These are phyloP conservation scores for Senecio squalidus DNA, from an alignment of 140 eudicot genomes.

Conservation along the genomic window DNA sequence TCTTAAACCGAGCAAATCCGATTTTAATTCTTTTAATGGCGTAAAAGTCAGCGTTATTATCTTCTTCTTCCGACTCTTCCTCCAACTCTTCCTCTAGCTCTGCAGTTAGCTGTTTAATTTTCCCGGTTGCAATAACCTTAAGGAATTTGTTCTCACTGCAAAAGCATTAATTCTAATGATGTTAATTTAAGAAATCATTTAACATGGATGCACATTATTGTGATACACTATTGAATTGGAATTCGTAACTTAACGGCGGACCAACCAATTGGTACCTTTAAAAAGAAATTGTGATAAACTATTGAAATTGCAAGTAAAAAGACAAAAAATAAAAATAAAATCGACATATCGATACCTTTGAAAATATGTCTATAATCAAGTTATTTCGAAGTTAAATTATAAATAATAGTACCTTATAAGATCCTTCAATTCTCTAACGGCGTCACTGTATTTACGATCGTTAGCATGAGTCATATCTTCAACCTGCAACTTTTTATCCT, in stretches of 20 bases:
- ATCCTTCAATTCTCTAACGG: conserved; percentile 71
- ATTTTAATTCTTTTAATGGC: conserved; percentile 56
- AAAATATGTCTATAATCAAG: not conserved
- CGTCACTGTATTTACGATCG: conserved; percentile 43
- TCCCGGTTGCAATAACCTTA: conserved; percentile 49
- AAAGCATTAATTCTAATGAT: not conserved
- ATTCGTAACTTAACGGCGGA: not conserved
- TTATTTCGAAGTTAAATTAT: not conserved
- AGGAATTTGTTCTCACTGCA: conserved; percentile 57
- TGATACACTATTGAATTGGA: not conserved
- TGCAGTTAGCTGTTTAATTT: conserved; percentile 65
- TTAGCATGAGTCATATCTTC: conserved; percentile 46
- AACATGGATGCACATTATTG: too few relatives aligned
- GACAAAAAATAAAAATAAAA: conserved; percentile 1
- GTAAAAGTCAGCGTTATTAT: too few relatives aligned
- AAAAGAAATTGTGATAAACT: too few relatives aligned
- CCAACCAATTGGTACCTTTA: too few relatives aligned
- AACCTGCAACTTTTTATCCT: conserved; percentile 31
- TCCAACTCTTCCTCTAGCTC: conserved; percentile 52
- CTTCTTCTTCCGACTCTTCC: too few relatives aligned
- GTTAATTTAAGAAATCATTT: too few relatives aligned
- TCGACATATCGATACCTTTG: conserved; percentile 11
- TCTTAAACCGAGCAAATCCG: conserved; percentile 79
- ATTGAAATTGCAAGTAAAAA: not conserved
- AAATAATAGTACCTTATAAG: conserved; percentile 56